A percentile compares a stretch with the other conserved stretches of the same genome.
These are phyloP conservation scores for Verticillium nubilum DNA, from an alignment of 2,329 filamentous ascomycete species.

Conservation along the genomic window DNA sequence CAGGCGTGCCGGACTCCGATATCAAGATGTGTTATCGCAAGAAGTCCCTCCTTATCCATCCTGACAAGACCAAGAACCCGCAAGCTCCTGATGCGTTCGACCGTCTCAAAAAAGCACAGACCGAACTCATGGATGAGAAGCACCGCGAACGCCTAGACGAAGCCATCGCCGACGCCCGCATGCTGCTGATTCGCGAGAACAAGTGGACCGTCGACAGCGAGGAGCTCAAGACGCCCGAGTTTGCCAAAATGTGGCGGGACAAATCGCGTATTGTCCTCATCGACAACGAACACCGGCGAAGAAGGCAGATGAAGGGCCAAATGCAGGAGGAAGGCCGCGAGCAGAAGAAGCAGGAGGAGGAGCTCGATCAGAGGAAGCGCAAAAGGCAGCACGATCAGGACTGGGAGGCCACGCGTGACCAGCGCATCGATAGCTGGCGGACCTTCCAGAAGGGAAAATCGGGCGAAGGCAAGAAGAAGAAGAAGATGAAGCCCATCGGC, in stretches of 20 bases:
- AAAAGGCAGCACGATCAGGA: slow-evolving; percentile 90
- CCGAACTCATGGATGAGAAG: slow-evolving; percentile 89
- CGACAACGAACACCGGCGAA: slow-evolving; percentile 81
- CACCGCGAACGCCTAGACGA: slow-evolving; percentile 82
- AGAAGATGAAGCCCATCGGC: slow-evolving; percentile 62
- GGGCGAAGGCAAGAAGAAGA: slow-evolving; percentile 42
- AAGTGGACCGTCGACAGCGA: slow-evolving; percentile 88
- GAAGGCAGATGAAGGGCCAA: slow-evolving; percentile 84
- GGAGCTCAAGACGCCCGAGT: slow-evolving; percentile 79
- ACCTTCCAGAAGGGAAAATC: slow-evolving; percentile 76
- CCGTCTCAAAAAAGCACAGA: slow-evolving; percentile 90
- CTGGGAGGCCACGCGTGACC: slow-evolving; percentile 89
- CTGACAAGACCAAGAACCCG: slow-evolving; percentile 92
- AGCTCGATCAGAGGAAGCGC: slow-evolving; percentile 72
- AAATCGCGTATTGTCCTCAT: slow-evolving; percentile 87
- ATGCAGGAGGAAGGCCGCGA: slow-evolving; percentile 95
- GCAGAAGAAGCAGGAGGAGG: slow-evolving; percentile 79
- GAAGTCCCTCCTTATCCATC: slow-evolving; percentile 98
- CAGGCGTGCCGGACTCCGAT: slow-evolving; percentile 90
- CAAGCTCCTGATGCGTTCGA: slow-evolving; percentile 93
- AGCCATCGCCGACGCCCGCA: slow-evolving; percentile 90
- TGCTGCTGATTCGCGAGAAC: slow-evolving; percentile 88
- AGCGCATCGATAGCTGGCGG: slow-evolving; percentile 90
- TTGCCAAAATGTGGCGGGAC: slow-evolving; percentile 79
- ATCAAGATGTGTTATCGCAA: slow-evolving; percentile 93